phyloP scores from a whole-genome alignment of 148 eudicot species.

The Silene conica region DNA sequence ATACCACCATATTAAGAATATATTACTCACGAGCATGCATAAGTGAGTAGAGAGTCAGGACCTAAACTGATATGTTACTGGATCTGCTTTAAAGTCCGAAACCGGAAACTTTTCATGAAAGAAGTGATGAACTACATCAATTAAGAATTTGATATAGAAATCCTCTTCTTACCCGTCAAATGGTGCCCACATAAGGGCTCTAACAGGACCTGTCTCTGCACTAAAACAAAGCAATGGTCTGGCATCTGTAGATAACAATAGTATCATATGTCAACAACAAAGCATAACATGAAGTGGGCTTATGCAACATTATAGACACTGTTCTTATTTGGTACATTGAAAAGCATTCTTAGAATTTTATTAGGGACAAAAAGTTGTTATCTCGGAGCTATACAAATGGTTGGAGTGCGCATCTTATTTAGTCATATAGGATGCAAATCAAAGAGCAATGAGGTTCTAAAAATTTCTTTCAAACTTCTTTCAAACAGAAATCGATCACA shows the following conservation, averaged over 20 bases:
- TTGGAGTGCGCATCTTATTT: background rate
- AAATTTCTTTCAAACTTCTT: background rate
- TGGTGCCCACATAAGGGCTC: constrained; percentile 92
- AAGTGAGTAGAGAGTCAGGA: background rate
- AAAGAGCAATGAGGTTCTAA: background rate
- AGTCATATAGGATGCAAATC: background rate
- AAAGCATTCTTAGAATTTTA: background rate
- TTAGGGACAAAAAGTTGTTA: background rate
- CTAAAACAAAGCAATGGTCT: constrained; percentile 81
- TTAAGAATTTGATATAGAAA: no score
- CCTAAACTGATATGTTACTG: background rate
- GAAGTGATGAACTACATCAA: background rate
- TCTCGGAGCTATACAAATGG: background rate
- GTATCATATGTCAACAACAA: constrained; percentile 14
- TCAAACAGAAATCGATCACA: background rate
- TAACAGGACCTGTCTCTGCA: constrained; percentile 84
- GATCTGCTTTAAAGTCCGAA: background rate
- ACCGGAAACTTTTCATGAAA: background rate
- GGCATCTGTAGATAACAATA: constrained; percentile 47
- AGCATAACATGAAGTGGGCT: constrained; percentile 10
- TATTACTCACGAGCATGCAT: background rate
- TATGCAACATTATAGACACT: background rate
- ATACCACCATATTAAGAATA: background rate
- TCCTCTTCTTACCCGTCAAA: constrained; percentile 52
- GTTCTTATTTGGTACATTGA: background rate